Percentiles rank a stretch among this genome's conserved stretches.
phyloP scores from a whole-genome alignment of 345 rosid species.

The Geranium rotundifolium region DNA sequence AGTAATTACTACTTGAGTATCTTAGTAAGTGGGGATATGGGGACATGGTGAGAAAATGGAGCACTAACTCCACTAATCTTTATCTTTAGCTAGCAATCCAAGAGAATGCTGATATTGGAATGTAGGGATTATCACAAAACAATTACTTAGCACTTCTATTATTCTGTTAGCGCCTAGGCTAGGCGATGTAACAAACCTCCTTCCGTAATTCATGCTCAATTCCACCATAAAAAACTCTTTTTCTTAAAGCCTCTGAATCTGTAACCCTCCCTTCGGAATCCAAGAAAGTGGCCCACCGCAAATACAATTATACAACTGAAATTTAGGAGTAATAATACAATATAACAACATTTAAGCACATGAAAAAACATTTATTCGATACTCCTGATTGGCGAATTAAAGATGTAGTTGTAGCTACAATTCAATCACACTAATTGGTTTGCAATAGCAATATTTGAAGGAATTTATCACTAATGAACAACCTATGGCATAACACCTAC shows the following conservation, averaged over 20 bases:
- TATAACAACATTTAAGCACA: not conserved
- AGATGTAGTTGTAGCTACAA: not conserved
- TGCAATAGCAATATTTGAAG: not conserved
- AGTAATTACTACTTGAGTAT: no score
- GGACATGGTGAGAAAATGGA: no score
- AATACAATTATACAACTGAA: slow-evolving; percentile 3
- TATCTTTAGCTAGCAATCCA: no score
- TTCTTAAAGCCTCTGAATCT: slow-evolving; percentile 58
- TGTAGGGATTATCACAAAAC: no score
- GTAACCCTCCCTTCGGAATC: slow-evolving; percentile 79
- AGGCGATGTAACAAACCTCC: slow-evolving; percentile 43
- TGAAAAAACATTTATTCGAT: not conserved
- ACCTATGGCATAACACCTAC: slow-evolving; percentile 22
- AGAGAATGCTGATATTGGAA: no score
- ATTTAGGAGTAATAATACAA: not conserved
- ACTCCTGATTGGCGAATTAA: not conserved
- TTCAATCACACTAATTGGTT: not conserved
- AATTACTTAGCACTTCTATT: no score
- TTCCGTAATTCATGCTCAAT: slow-evolving; percentile 59
- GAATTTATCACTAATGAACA: not conserved
- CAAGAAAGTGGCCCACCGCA: slow-evolving; percentile 74
- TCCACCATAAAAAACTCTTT: slow-evolving; percentile 92
- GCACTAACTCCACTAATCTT: no score
- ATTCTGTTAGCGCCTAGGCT: no score
- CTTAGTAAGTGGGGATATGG: no score